Conservation (phyloP, 257 asterid species). For the Verbena officinalis region DNA sequence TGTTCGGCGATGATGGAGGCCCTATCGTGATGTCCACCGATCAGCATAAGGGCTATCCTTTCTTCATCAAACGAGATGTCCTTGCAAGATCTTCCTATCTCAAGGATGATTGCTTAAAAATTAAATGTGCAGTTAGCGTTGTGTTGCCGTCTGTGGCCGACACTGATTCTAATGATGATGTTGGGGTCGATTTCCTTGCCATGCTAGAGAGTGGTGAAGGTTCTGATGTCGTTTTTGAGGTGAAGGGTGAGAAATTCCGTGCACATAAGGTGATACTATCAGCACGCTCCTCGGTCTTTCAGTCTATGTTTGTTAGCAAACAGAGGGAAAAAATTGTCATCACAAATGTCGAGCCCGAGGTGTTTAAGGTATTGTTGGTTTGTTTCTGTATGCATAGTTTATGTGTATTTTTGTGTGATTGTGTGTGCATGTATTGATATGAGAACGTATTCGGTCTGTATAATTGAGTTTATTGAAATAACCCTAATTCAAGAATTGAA, state of each 20-base stretch:
- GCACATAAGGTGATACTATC: constrained; percentile 1
- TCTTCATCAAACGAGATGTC: not conserved
- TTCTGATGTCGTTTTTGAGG: not conserved
- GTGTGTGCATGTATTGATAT: too few relatives aligned
- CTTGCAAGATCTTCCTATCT: constrained; percentile 2
- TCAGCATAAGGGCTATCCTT: not conserved
- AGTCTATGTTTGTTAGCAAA: not conserved
- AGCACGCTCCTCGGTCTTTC: constrained; percentile 1
- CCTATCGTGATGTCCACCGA: not conserved
- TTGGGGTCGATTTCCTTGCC: not conserved
- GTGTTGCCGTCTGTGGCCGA: not conserved
- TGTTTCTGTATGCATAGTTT: too few relatives aligned
- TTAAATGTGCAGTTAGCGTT: not conserved
- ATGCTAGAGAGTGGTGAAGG: not conserved
- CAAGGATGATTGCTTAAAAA: constrained; percentile 9
- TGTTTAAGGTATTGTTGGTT: constrained; percentile 12
- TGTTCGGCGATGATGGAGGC: not conserved
- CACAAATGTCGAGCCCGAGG: constrained; percentile 5
- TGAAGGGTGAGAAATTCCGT: not conserved
- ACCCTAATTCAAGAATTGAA: too few relatives aligned
- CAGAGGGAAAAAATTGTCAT: not conserved
- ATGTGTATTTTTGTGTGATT: too few relatives aligned
- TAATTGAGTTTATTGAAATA: too few relatives aligned
- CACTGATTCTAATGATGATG: not conserved
- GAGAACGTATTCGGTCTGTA: too few relatives aligned